A percentile compares a stretch with the other conserved stretches of the same genome.
These are phyloP conservation scores for Fereydounia khargensis DNA, from an alignment of 1,284 basidiomycete genomes.

Conservation along the genomic window DNA sequence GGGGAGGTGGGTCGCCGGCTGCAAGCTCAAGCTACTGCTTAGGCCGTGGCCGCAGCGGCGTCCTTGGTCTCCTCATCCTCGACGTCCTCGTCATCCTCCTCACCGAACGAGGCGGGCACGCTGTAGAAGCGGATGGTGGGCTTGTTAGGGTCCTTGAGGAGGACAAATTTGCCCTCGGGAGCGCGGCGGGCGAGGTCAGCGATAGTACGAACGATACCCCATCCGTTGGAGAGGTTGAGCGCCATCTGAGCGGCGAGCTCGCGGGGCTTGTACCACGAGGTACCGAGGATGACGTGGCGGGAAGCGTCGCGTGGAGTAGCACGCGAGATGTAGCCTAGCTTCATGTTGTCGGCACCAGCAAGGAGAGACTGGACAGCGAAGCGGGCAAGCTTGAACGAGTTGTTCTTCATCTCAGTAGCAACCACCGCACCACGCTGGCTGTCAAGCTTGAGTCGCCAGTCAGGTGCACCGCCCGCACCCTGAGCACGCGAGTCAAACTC, in stretches of 20 bases:
- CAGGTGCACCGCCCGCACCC: constrained; percentile 87
- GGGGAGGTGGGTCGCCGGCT: no score
- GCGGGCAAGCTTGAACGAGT: constrained; percentile 94
- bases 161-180: constrained; percentile 49
- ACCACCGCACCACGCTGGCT: constrained; percentile 95
- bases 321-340: constrained; percentile 94
- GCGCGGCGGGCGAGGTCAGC: constrained; percentile 49
- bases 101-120: constrained; percentile 81
- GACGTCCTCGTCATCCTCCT: constrained; percentile 61
- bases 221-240: constrained; percentile 90
- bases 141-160: constrained; percentile 57
- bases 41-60: no score
- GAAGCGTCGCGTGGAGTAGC: constrained; percentile 90
- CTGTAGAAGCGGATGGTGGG: constrained; percentile 89
- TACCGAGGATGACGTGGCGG: constrained; percentile 91
- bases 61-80: constrained; percentile 52
- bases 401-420: constrained; percentile 99
- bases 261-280: constrained; percentile 87
- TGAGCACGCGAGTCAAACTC: constrained; percentile 92
- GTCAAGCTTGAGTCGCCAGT: constrained; percentile 95
- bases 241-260: constrained; percentile 96
- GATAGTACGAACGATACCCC: constrained; percentile 78
- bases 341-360: constrained; percentile 93
- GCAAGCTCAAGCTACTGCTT: no score
- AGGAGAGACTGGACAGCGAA: constrained; percentile 95